These are phyloP conservation scores for Ganoderma leucocontextum DNA, from an alignment of 1,284 basidiomycete genomes.

Conservation along the genomic window DNA sequence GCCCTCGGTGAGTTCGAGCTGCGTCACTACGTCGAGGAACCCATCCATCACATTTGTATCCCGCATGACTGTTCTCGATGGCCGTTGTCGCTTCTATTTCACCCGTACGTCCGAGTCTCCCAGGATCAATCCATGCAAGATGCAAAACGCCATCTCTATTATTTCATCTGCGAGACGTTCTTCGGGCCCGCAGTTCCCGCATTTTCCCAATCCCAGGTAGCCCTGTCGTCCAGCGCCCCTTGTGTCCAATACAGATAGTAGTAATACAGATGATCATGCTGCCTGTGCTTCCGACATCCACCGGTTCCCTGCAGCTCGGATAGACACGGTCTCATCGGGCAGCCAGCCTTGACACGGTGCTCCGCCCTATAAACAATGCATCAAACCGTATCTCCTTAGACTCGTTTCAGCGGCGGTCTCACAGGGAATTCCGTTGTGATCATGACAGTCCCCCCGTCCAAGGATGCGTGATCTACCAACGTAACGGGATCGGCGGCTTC, in stretches of 20 bases:
- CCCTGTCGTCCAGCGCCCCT: neutral
- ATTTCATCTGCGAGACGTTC: neutral
- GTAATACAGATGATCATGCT: too few relatives aligned
- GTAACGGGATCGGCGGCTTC: slow-evolving; percentile 7
- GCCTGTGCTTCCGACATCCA: neutral
- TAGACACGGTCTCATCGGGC: neutral
- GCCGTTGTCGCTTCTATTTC: neutral
- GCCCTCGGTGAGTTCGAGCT: neutral
- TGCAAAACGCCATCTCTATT: neutral
- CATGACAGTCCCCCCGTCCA: neutral
- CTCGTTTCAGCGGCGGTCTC: neutral
- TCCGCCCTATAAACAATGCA: neutral
- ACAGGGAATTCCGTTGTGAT: neutral
- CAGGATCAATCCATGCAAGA: slow-evolving; percentile 4
- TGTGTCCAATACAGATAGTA: neutral
- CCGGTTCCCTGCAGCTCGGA: neutral
- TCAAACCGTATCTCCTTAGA: neutral
- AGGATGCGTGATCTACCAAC: neutral
- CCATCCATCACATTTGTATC: neutral
- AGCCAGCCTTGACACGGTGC: slow-evolving; percentile 1
- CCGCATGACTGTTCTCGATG: neutral
- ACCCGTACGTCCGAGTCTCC: slow-evolving; percentile 1
- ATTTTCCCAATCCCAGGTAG: neutral
- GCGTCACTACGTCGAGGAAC: neutral
- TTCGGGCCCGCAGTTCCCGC: slow-evolving; percentile 4